phyloP scores from a whole-genome alignment of 1,284 basidiomycete genomes.

The Ustilago loliicola region DNA sequence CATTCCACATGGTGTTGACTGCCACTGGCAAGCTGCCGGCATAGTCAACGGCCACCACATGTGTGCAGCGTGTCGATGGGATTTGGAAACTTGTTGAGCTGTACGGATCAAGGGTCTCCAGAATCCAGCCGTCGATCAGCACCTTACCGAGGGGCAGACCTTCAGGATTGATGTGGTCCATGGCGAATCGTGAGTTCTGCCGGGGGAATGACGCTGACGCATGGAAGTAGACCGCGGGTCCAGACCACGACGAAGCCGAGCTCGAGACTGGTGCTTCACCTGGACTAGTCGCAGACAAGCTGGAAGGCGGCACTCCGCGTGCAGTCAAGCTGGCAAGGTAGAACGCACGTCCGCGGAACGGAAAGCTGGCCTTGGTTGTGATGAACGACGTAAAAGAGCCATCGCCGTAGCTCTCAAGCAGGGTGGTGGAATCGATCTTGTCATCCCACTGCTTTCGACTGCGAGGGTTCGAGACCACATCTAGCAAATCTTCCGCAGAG shows the following conservation, averaged over 20 bases:
- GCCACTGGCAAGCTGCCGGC: conserved; percentile 87
- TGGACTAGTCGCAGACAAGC: conserved; percentile 26
- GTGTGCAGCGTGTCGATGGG: conserved; percentile 90
- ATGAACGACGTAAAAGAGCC: conserved; percentile 75
- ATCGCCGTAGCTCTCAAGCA: conserved; percentile 85
- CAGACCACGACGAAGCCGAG: conserved; percentile 72
- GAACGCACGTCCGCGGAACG: conserved; percentile 90
- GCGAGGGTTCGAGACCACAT: conserved; percentile 77
- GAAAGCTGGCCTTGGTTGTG: conserved; percentile 80
- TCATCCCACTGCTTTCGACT: conserved; percentile 88
- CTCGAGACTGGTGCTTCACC: conserved; percentile 49
- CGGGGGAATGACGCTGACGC: conserved; percentile 74
- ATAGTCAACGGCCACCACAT: conserved; percentile 89
- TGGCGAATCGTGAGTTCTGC: conserved; percentile 82
- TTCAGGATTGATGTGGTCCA: conserved; percentile 79
- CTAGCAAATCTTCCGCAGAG: conserved; percentile 86
- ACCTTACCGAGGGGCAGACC: conserved; percentile 83
- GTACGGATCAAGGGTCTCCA: conserved; percentile 97
- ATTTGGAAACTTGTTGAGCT: conserved; percentile 94
- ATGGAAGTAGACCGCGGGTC: conserved; percentile 70
- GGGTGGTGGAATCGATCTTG: conserved; percentile 78
- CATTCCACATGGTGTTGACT: conserved; percentile 89
- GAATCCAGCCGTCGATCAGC: conserved; percentile 93
- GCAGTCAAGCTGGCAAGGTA: conserved; percentile 83
- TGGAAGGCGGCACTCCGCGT: conserved; percentile 58